These are phyloP conservation scores for Claviceps sorghi DNA, from an alignment of 2,329 filamentous ascomycete species.

Conservation along the genomic window DNA sequence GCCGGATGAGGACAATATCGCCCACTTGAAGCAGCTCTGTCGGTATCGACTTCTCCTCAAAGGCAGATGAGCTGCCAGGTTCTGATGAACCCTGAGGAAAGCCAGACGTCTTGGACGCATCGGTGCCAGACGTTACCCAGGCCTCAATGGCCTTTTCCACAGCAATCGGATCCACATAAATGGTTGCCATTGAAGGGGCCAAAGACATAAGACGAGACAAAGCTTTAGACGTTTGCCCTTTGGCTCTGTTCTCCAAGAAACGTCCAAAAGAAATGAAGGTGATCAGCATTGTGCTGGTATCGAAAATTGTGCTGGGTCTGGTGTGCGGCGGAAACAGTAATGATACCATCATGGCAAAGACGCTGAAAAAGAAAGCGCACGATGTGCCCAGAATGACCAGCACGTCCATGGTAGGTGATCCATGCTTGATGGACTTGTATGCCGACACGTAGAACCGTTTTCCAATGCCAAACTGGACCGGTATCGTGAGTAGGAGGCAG, in stretches of 20 bases:
- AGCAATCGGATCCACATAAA: constrained; percentile 87
- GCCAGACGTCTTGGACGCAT: constrained; percentile 26
- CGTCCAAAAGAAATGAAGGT: constrained; percentile 87
- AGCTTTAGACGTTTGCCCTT: constrained; percentile 90
- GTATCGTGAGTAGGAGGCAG: constrained; percentile 72
- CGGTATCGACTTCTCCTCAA: constrained; percentile 75
- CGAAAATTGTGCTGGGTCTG: constrained; percentile 79
- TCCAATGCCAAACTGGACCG: constrained; percentile 92
- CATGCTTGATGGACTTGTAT: constrained; percentile 84
- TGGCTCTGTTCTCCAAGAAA: constrained; percentile 85
- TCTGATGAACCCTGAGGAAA: constrained; percentile 16
- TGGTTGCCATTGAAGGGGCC: constrained; percentile 90
- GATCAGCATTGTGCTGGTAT: constrained; percentile 96
- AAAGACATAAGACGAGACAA: constrained; percentile 90
- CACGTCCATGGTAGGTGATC: constrained; percentile 93
- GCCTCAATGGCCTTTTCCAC: constrained; percentile 77
- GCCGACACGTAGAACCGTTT: constrained; percentile 86
- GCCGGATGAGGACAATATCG: constrained; percentile 82
- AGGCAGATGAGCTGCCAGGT: constrained; percentile 38
- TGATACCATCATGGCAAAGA: constrained; percentile 74
- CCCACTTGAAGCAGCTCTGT: constrained; percentile 90
- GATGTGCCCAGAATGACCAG: constrained; percentile 88
- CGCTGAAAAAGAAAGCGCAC: constrained; percentile 89
- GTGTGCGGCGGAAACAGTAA: constrained; percentile 60
- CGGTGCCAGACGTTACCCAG: constrained; percentile 35